These are phyloP conservation scores for Coccomyxa sp. DNA, from an alignment of 139 green algal species.

Conservation along the genomic window DNA sequence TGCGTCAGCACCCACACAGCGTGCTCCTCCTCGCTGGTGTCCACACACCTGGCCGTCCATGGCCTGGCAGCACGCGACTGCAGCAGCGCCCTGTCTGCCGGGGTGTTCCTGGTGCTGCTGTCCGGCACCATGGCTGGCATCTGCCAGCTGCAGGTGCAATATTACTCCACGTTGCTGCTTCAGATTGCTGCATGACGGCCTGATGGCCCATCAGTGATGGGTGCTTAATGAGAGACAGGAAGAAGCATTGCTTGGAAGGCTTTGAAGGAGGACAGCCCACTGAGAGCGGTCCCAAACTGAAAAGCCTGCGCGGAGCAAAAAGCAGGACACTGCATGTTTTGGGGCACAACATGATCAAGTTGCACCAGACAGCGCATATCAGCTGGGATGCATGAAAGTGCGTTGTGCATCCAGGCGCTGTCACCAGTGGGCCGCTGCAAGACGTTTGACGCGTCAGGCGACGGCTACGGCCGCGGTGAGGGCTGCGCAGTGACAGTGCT, in stretches of 20 bases:
- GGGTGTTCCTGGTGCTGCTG: slow-evolving; percentile 30
- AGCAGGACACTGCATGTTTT: no score
- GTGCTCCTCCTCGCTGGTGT: slow-evolving; percentile 82
- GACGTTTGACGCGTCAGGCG: slow-evolving; percentile 38
- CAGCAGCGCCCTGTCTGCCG: slow-evolving; percentile 19
- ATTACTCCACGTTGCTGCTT: background rate
- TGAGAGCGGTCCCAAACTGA: background rate
- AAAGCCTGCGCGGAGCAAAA: no score
- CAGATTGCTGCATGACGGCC: no score
- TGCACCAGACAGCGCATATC: no score
- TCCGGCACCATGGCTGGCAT: slow-evolving; percentile 28
- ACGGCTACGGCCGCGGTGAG: slow-evolving; percentile 54
- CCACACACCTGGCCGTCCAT: slow-evolving; percentile 42
- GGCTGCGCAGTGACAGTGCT: slow-evolving; percentile 18
- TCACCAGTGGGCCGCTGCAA: slow-evolving; percentile 40
- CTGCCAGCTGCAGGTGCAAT: slow-evolving; percentile 15
- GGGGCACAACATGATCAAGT: no score
- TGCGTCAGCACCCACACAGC: slow-evolving; percentile 52
- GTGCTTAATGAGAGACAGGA: no score
- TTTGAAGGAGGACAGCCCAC: background rate
- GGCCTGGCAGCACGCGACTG: slow-evolving; percentile 22
- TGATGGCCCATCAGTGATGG: no score
- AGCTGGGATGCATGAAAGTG: no score
- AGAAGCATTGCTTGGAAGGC: no score
- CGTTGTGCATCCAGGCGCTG: background rate